Evolutionary conservation across 768 basidiomycete species (phyloP).

Genomic region (Tulasnella sp.): DNA sequence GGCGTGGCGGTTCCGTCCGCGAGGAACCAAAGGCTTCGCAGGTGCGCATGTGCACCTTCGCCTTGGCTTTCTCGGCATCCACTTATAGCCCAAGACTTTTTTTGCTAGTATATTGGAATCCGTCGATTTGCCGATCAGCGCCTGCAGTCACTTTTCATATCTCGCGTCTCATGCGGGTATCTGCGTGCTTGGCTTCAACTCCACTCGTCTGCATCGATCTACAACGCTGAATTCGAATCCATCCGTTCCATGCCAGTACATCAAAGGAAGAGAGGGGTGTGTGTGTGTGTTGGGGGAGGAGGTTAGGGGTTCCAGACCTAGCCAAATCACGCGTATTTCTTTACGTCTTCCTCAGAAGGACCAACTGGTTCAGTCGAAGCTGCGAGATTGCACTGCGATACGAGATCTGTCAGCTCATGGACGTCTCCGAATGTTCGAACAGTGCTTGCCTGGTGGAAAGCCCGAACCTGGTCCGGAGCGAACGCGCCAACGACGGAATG

Average conservation of each 20-base stretch:
- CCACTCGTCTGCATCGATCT: no score
- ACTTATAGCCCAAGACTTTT: neutral
- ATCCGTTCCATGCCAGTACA: neutral
- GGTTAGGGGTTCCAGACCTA: no score
- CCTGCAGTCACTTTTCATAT: no score
- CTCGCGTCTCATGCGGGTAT: no score
- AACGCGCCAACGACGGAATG: slow-evolving; percentile 76
- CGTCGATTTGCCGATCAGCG: no score
- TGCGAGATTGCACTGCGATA: slow-evolving; percentile 73
- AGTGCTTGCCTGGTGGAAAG: slow-evolving; percentile 49
- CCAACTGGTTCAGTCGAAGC: slow-evolving; percentile 61
- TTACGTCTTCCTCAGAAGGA: slow-evolving; percentile 55
- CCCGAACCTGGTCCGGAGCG: slow-evolving; percentile 44
- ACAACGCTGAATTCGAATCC: neutral
- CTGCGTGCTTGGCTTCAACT: no score
- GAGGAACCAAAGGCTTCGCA: neutral
- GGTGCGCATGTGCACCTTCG: slow-evolving; percentile 4
- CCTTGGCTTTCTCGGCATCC: slow-evolving; percentile 19
- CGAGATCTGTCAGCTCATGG: slow-evolving; percentile 6
- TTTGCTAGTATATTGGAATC: no score
- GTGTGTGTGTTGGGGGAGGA: no score
- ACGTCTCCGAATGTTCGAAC: neutral
- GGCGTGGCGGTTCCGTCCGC: no score
- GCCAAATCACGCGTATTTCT: slow-evolving; percentile 46
- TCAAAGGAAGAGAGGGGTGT: no score